phyloP scores from a whole-genome alignment of 345 rosid genomes.

The Murraya paniculata region DNA sequence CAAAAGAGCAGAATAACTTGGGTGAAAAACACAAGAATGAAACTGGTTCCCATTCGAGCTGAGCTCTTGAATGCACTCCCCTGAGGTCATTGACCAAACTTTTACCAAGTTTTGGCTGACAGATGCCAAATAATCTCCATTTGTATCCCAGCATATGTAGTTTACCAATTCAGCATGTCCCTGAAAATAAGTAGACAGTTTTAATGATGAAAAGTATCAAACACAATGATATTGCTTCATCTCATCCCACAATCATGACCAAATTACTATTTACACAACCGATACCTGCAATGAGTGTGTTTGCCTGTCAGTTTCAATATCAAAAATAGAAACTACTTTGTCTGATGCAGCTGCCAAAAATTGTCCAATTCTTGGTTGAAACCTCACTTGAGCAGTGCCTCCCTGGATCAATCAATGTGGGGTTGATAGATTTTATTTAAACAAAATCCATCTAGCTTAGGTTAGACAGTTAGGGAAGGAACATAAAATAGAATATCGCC shows the following conservation, averaged over 20 bases:
- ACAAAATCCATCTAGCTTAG: not conserved
- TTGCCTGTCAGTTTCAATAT: constrained; percentile 55
- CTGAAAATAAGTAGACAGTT: constrained; percentile 22
- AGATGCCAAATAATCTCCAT: constrained; percentile 62
- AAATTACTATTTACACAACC: not conserved
- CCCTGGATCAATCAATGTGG: constrained; percentile 31
- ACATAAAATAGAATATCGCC: not conserved
- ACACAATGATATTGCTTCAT: not conserved
- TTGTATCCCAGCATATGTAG: constrained; percentile 62
- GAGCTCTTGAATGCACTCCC: constrained; percentile 62
- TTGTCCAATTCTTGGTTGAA: constrained; percentile 60
- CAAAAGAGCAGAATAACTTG: constrained; percentile 48
- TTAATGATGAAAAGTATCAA: not conserved
- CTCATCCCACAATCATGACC: not conserved
- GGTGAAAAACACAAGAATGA: constrained; percentile 71
- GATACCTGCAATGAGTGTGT: constrained; percentile 46
- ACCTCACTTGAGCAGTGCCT: constrained; percentile 60
- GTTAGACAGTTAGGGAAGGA: not conserved
- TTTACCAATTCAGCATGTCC: constrained; percentile 57
- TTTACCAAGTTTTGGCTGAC: constrained; percentile 63
- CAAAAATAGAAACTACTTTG: constrained; percentile 53
- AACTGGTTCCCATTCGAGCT: constrained; percentile 46
- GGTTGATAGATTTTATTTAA: not conserved
- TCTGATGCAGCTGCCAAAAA: constrained; percentile 68
- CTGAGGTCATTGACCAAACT: constrained; percentile 58